Percentiles rank a stretch among this genome's conserved stretches.
phyloP scores from a whole-genome alignment of 805 yeast species.

The Clavispora vitiphila region DNA sequence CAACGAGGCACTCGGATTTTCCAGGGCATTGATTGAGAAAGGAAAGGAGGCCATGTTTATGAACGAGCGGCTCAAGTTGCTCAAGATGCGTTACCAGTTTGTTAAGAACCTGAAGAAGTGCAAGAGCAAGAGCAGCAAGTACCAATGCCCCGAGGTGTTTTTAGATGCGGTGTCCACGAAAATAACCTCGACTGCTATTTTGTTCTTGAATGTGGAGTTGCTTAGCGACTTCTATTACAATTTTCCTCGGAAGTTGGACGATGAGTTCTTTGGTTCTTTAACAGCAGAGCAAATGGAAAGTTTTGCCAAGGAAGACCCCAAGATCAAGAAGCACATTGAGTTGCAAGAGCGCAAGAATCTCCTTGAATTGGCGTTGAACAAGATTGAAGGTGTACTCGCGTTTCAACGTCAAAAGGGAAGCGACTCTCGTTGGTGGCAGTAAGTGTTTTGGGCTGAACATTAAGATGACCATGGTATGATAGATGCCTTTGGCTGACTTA shows the following conservation, averaged over 20 bases:
- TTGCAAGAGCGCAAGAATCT: conserved; percentile 89
- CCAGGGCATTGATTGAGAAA: conserved; percentile 62
- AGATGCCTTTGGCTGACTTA: no score
- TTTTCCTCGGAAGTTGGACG: conserved; percentile 90
- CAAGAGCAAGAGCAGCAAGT: conserved; percentile 71
- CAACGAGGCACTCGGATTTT: conserved; percentile 80
- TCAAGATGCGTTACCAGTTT: conserved; percentile 66
- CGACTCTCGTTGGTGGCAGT: conserved; percentile 14
- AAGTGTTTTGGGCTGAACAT: no score
- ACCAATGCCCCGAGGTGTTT: conserved; percentile 91
- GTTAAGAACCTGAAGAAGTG: conserved; percentile 74
- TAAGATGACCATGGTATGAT: no score
- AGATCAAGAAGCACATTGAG: conserved; percentile 84
- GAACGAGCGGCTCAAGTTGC: conserved; percentile 62
- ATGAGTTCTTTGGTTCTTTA: conserved; percentile 58
- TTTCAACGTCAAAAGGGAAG: conserved; percentile 38
- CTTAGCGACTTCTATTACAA: conserved; percentile 93
- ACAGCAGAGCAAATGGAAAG: conserved; percentile 73
- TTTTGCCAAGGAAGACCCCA: conserved; percentile 94
- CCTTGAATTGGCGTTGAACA: conserved; percentile 74
- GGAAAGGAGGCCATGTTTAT: conserved; percentile 85
- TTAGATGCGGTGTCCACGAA: conserved; percentile 90
- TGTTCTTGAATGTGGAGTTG: conserved; percentile 89
- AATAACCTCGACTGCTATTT: conserved; percentile 85
- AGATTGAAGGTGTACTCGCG: conserved; percentile 80